A percentile compares a stretch with the other conserved stretches of the same genome.
Evolutionary conservation across 768 basidiomycete genomes (phyloP).

Genomic region (Xerocomellus chrysenteron): DNA sequence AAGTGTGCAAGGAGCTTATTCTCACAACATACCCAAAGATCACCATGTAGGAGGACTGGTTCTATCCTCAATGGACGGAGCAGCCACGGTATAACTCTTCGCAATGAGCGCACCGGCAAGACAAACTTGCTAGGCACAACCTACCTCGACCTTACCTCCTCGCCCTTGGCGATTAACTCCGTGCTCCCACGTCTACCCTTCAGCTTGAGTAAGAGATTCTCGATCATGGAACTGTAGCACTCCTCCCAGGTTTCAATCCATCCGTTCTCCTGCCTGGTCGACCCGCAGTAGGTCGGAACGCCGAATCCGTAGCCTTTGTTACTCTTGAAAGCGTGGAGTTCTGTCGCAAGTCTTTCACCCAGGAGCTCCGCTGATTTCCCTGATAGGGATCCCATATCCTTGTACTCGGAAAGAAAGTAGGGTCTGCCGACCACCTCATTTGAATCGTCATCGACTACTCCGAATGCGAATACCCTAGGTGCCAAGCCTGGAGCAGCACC

Average conservation of each 20-base stretch:
- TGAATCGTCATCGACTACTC: conserved; percentile 31
- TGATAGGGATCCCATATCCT: conserved; percentile 51
- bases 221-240: conserved; percentile 63
- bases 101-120: conserved; percentile 5
- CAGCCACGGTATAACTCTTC: conserved; percentile 72
- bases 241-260: conserved; percentile 72
- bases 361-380: conserved; percentile 46
- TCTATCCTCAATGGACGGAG: conserved; percentile 55
- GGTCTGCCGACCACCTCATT: conserved; percentile 42
- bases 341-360: conserved; percentile 61
- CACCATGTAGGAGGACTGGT: conserved; percentile 76
- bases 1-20: background rate
- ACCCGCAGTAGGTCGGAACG: conserved; percentile 76
- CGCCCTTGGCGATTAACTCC: conserved; percentile 51
- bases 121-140: conserved; percentile 15
- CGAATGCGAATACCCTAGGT: conserved; percentile 55
- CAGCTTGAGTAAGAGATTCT: conserved; percentile 52
- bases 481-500: conserved; percentile 67
- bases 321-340: conserved; percentile 60
- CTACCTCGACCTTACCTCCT: conserved; percentile 48
- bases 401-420: conserved; percentile 76
- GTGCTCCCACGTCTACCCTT: conserved; percentile 39
- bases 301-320: conserved; percentile 63
- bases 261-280: conserved; percentile 67
- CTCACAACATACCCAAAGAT: conserved; percentile 63